Base-by-base conservation (phyloP, 192 early-diverging fungal genomes). In the Backusella circina region DNA sequence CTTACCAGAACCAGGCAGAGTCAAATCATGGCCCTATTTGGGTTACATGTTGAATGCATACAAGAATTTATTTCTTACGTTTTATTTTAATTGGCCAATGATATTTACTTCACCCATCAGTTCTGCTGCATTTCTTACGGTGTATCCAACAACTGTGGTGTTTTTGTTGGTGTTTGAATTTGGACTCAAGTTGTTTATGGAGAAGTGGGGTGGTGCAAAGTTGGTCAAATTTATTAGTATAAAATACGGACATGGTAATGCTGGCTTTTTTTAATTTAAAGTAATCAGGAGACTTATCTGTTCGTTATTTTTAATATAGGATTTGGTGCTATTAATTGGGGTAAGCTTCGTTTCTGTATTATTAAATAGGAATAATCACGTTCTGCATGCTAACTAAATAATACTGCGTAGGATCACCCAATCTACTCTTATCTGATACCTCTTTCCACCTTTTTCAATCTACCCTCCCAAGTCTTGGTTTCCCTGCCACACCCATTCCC, bases 321-420 rank as follows among this genome's bases (percentile, higher is more conserved):
- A n/a, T 76, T 83, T 47, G 69, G 79, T 16, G 51, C 78, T 0
- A 75, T 83, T 23, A 83, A 83, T 67, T 83, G 82, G 82, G 79
- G 82, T 82, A 80, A 79, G 30, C 13, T 13, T 9, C 39, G 0
- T 41, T 41, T 41, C 39, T 50, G n/a, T 15, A 51, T 51, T 21
- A 35, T 13, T n/a, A 67, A 50, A 35, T 36, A 5, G n/a, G n/a
- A n/a, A n/a, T n/a, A n/a, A n/a, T n/a, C n/a, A 67, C 31, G 1
- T 5, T 28, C 28, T 36, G 35, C 33, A 61, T 57, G n/a, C n/a
- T n/a, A n/a, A n/a, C n/a, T n/a, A 57, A 36, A 64, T 73, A 64
- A 8, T n/a, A n/a, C 5, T 23, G 13, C 28, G 37, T 61, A 73
- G 71, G 71, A 21, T 57, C 71, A 26, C 23, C 50, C 1, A 26